Percentiles rank a stretch among this genome's conserved stretches.
These are phyloP conservation scores for Penicillium diatomitis DNA, from an alignment of 495 filamentous ascomycete genomes.

Conservation along the genomic window DNA sequence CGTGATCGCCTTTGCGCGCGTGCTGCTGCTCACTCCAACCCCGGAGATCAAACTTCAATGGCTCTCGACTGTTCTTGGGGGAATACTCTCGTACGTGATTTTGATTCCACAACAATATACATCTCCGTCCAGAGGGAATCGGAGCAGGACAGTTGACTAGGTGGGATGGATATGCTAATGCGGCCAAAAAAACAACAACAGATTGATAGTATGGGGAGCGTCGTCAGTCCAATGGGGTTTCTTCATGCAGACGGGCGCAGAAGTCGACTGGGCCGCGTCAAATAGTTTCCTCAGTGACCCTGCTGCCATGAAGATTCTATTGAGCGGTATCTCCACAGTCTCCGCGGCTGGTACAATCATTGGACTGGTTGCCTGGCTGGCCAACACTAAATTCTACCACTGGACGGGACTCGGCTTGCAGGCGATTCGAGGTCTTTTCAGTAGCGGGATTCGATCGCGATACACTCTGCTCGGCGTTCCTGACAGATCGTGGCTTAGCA, in stretches of 20 bases:
- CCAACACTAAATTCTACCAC: slow-evolving; percentile 22
- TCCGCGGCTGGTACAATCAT: slow-evolving; percentile 26
- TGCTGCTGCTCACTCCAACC: slow-evolving; percentile 17
- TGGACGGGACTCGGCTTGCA: slow-evolving; percentile 18
- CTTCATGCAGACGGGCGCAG: slow-evolving; percentile 34
- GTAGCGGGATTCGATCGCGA: slow-evolving; percentile 9
- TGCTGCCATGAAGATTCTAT: slow-evolving; percentile 34
- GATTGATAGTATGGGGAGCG: slow-evolving; percentile 23
- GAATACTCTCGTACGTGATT: slow-evolving; percentile 23
- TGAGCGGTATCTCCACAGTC: slow-evolving; percentile 31
- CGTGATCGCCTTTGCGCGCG: slow-evolving; percentile 20
- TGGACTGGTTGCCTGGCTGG: slow-evolving; percentile 19
- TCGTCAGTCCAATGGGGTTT: slow-evolving; percentile 33
- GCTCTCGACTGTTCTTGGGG: slow-evolving; percentile 18
- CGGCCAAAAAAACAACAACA: neutral
- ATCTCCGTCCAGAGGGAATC: no score
- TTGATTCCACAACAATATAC: neutral
- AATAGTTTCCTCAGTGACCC: slow-evolving; percentile 32
- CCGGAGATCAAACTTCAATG: slow-evolving; percentile 19
- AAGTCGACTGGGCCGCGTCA: slow-evolving; percentile 31
- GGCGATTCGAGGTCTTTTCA: slow-evolving; percentile 13
- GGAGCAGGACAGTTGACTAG: no score
- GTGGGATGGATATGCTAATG: no score
- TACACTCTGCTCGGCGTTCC: slow-evolving; percentile 13
- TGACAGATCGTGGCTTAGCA: slow-evolving; percentile 12